A percentile compares a stretch with the other conserved stretches of the same genome.
Conservation (phyloP, 129 eudicot species). For the Flaveria ramosissima region DNA sequence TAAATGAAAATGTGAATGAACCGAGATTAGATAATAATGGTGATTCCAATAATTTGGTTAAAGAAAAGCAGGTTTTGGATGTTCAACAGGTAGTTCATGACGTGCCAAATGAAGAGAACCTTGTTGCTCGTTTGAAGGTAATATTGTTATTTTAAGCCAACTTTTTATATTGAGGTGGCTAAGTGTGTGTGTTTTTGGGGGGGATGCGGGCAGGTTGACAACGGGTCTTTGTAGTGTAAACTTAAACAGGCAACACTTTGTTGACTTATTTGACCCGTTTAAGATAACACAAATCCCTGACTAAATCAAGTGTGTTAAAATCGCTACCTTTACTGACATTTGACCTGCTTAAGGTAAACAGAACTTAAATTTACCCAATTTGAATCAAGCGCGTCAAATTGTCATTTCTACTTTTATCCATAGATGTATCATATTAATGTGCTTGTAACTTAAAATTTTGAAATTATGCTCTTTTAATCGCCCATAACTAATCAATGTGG, state of each 20-base stretch:
- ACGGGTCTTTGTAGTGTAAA: background rate
- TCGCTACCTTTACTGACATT: background rate
- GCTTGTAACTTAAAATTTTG: background rate
- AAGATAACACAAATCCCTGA: background rate
- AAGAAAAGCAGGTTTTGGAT: constrained; percentile 49
- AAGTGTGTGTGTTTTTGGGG: background rate
- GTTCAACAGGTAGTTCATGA: constrained; percentile 38
- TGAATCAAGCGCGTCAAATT: background rate
- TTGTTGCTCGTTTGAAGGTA: constrained; percentile 90
- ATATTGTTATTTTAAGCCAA: background rate
- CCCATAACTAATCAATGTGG: constrained; percentile 1
- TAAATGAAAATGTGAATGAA: constrained; percentile 32
- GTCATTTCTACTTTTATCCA: background rate
- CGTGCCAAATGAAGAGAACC: constrained; percentile 74
- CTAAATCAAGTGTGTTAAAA: background rate
- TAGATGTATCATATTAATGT: background rate
- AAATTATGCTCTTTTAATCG: background rate
- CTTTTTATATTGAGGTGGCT: background rate
- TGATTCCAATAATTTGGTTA: constrained; percentile 33
- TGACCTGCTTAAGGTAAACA: background rate
- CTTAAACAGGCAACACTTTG: too few species aligned
- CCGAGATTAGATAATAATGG: constrained; percentile 35
- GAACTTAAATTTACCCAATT: background rate
- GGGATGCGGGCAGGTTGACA: background rate
- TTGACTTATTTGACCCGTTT: background rate